These are phyloP conservation scores for Inonotus obliquus DNA, from an alignment of 1,284 basidiomycete species.

Conservation along the genomic window DNA sequence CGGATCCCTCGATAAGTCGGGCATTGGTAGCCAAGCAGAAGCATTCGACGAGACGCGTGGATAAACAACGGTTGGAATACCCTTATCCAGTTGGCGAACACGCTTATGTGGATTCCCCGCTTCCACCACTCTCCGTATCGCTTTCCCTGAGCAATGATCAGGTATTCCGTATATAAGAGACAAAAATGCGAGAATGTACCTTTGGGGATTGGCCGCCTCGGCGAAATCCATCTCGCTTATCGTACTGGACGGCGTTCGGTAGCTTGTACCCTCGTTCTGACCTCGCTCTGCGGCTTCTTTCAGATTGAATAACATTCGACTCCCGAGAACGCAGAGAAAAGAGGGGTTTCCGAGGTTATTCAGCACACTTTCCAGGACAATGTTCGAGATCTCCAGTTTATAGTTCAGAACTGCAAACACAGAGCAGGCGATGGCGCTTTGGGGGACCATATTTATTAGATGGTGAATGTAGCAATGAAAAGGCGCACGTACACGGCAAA, in stretches of 20 bases:
- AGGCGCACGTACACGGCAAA: not conserved
- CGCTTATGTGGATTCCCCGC: not conserved
- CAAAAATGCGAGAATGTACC: not conserved
- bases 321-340: not conserved
- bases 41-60: too few relatives aligned
- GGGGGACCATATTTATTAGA: not conserved
- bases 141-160: not conserved
- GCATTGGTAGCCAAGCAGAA: too few relatives aligned
- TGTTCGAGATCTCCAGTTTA: not conserved
- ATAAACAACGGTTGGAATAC: too few relatives aligned
- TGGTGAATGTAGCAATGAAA: not conserved
- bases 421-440: not conserved
- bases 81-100: not conserved
- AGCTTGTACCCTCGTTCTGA: not conserved
- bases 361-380: not conserved
- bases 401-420: not conserved
- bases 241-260: not conserved
- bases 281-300: not conserved
- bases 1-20: too few relatives aligned
- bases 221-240: not conserved
- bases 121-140: not conserved
- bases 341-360: conserved; percentile 6
- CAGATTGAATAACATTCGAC: not conserved
- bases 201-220: not conserved
- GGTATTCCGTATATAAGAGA: not conserved